phyloP scores from a whole-genome alignment of 2,329 filamentous ascomycete genomes.

The Hypomyces perniciosus region DNA sequence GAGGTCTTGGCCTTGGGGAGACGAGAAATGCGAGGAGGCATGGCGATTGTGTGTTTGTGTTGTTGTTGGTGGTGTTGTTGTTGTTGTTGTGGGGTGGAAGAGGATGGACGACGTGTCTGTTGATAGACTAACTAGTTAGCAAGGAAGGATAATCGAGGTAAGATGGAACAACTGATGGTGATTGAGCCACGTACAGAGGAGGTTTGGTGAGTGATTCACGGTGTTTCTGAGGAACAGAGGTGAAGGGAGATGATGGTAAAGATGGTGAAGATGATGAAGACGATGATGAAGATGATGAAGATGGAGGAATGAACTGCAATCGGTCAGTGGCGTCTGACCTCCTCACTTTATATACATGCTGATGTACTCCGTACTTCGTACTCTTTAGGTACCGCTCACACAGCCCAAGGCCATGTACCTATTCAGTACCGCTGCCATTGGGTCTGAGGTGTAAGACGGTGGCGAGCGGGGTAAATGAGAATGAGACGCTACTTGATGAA shows the following conservation, averaged over 20 bases:
- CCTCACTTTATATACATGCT: no score
- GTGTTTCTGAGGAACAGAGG: background rate
- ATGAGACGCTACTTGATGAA: background rate
- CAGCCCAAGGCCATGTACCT: background rate
- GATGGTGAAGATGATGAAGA: background rate
- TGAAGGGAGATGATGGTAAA: background rate
- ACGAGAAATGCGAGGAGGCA: conserved; percentile 40
- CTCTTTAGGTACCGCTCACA: background rate
- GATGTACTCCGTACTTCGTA: no score
- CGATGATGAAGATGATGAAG: background rate
- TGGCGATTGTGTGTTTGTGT: conserved; percentile 29
- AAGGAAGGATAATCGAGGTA: background rate
- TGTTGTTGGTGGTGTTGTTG: conserved; percentile 3
- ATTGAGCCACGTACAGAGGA: background rate
- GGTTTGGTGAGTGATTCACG: background rate
- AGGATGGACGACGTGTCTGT: background rate
- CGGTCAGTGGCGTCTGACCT: background rate
- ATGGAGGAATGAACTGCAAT: background rate
- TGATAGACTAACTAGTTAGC: background rate
- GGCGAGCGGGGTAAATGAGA: conserved; percentile 2
- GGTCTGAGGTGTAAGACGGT: background rate
- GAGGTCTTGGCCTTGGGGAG: conserved; percentile 43
- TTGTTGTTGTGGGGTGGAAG: background rate
- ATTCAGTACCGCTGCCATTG: background rate
- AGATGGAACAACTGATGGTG: background rate